phyloP scores from a whole-genome alignment of 768 basidiomycete species.

The Strobilomyces confusus region DNA sequence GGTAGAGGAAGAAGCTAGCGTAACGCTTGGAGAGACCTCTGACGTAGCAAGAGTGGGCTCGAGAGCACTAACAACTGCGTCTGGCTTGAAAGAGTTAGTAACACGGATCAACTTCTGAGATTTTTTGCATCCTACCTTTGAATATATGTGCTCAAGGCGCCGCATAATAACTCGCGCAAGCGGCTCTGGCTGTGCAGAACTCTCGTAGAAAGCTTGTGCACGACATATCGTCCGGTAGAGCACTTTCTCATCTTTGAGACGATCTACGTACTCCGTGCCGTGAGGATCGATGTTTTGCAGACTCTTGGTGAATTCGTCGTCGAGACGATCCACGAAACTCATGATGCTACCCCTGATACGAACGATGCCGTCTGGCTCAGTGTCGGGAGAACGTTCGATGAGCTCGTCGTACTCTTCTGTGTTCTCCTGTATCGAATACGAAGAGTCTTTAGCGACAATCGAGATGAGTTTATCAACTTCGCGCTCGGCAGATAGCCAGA shows the following conservation, averaged over 20 bases:
- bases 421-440: constrained; percentile 82
- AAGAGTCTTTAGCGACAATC: constrained; percentile 64
- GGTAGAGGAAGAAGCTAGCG: constrained; percentile 49
- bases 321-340: constrained; percentile 91
- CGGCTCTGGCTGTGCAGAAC: constrained; percentile 69
- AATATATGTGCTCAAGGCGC: constrained; percentile 95
- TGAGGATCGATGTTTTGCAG: constrained; percentile 98
- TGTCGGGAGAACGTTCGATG: constrained; percentile 71
- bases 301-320: constrained; percentile 97
- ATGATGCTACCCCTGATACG: constrained; percentile 93
- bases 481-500: constrained; percentile 82
- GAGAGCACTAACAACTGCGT: constrained; percentile 86
- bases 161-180: constrained; percentile 90
- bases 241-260: constrained; percentile 92
- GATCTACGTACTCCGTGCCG: constrained; percentile 97
- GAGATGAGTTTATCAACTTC: constrained; percentile 88
- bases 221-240: constrained; percentile 92
- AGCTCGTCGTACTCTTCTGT: constrained; percentile 92
- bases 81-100: constrained; percentile 57
- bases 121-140: constrained; percentile 58
- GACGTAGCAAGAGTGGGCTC: constrained; percentile 64
- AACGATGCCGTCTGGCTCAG: constrained; percentile 70
- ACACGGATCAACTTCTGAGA: not conserved
- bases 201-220: constrained; percentile 89
- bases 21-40: constrained; percentile 58